A percentile compares a stretch with the other conserved stretches of the same genome.
Conservation (phyloP, 2,329 filamentous ascomycete genomes). For the Botrytis pseudocinerea region DNA sequence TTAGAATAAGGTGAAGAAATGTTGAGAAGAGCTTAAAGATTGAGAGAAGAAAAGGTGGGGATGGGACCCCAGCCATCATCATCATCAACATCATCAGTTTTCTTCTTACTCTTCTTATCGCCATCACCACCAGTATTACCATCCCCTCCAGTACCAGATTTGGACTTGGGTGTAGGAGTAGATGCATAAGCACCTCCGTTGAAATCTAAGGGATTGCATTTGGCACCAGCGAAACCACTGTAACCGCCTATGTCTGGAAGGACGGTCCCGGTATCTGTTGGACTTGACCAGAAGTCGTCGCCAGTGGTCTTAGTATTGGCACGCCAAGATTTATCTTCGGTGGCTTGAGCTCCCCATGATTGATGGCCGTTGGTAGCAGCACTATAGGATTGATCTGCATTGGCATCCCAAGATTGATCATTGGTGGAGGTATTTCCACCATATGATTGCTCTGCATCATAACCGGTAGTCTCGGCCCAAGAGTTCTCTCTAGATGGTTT, state of each 20-base stretch:
- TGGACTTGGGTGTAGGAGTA: slow-evolving; percentile 3
- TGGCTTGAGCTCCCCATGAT: not conserved
- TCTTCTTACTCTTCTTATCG: not conserved
- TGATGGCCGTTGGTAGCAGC: not conserved
- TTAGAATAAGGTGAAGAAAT: not conserved
- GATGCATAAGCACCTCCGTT: not conserved
- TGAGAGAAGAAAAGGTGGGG: slow-evolving; percentile 7
- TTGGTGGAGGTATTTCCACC: not conserved
- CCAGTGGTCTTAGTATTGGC: not conserved
- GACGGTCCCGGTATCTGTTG: not conserved
- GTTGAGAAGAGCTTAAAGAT: not conserved
- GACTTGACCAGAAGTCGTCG: not conserved
- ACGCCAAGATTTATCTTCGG: not conserved
- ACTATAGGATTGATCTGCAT: not conserved
- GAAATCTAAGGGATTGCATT: not conserved
- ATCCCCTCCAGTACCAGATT: not conserved
- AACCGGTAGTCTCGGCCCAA: not conserved
- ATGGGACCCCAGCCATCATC: slow-evolving; percentile 14
- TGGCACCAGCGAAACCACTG: not conserved
- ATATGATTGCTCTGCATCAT: not conserved
- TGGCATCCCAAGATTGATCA: slow-evolving; percentile 7
- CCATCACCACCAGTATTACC: not conserved
- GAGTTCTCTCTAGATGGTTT: not conserved
- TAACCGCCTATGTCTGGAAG: not conserved
- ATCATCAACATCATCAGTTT: not conserved